phyloP scores from a whole-genome alignment of 2,329 filamentous ascomycete genomes.

The Colletotrichum falcatum region DNA sequence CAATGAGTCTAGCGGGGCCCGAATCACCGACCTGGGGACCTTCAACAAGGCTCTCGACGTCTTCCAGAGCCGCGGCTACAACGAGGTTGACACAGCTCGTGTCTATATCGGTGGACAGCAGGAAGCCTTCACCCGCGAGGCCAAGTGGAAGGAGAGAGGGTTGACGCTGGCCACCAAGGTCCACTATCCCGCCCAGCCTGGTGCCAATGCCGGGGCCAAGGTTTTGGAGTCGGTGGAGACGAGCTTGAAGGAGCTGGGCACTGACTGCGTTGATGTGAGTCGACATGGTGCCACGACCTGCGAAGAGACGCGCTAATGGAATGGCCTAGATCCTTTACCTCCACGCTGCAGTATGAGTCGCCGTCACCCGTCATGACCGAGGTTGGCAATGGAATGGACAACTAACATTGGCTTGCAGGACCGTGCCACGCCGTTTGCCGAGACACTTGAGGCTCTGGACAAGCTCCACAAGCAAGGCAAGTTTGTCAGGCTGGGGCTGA shows the following conservation, averaged over 20 bases:
- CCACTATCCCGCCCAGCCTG: slow-evolving; percentile 69
- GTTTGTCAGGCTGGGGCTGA: slow-evolving; percentile 83
- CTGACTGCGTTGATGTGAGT: slow-evolving; percentile 76
- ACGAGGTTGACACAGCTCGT: slow-evolving; percentile 87
- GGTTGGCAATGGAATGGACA: neutral
- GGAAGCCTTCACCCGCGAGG: slow-evolving; percentile 81
- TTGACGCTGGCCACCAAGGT: slow-evolving; percentile 83
- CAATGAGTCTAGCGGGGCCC: slow-evolving; percentile 70
- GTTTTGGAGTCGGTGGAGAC: slow-evolving; percentile 74
- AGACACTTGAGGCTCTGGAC: slow-evolving; percentile 82
- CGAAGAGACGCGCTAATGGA: slow-evolving; percentile 8
- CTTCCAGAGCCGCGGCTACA: slow-evolving; percentile 83
- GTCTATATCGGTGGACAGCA: slow-evolving; percentile 78
- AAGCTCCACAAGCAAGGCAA: slow-evolving; percentile 88
- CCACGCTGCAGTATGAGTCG: slow-evolving; percentile 68
- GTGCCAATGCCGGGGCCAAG: slow-evolving; percentile 72
- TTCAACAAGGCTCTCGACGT: slow-evolving; percentile 80
- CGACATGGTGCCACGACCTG: neutral
- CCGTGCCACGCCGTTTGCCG: slow-evolving; percentile 78
- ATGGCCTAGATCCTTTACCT: slow-evolving; percentile 74
- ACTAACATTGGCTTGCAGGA: slow-evolving; percentile 49
- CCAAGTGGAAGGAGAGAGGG: slow-evolving; percentile 83
- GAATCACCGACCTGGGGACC: slow-evolving; percentile 75
- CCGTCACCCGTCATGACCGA: neutral
- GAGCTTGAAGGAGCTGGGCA: slow-evolving; percentile 78